These are phyloP conservation scores for Lagenaria siceraria DNA, from an alignment of 306 rosid species.

Conservation along the genomic window DNA sequence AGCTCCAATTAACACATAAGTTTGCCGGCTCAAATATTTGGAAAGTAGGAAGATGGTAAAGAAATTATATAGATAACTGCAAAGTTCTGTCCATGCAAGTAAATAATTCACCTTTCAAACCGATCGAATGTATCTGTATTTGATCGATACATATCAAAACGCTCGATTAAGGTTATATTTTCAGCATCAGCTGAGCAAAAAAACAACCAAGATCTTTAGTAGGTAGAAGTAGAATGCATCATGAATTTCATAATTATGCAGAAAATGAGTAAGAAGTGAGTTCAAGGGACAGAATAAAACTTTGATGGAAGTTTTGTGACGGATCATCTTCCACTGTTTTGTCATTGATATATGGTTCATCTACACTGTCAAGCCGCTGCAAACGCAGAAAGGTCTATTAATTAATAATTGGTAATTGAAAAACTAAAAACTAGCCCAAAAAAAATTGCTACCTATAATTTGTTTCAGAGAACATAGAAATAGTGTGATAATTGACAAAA, in stretches of 20 bases:
- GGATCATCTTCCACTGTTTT: slow-evolving; percentile 30
- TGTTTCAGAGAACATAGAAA: background rate
- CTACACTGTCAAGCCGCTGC: slow-evolving; percentile 66
- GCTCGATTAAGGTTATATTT: slow-evolving; percentile 48
- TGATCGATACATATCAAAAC: slow-evolving; percentile 34
- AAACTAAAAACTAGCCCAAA: background rate
- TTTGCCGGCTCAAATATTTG: background rate
- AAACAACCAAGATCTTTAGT: slow-evolving; percentile 14
- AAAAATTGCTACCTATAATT: background rate
- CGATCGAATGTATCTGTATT: slow-evolving; percentile 25
- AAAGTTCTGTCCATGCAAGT: background rate
- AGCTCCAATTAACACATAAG: background rate
- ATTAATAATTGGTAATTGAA: background rate
- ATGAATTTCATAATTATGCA: background rate
- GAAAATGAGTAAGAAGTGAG: background rate
- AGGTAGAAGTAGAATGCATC: background rate
- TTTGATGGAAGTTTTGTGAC: slow-evolving; percentile 45
- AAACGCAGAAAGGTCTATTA: slow-evolving; percentile 11
- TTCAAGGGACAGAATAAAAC: slow-evolving; percentile 24
- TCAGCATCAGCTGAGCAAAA: slow-evolving; percentile 44
- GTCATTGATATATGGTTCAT: slow-evolving; percentile 27
- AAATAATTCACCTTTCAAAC: slow-evolving; percentile 48
- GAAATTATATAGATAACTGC: background rate
- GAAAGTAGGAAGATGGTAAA: background rate
- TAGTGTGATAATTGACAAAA: background rate